Percentiles rank a stretch among this genome's conserved stretches.
These are phyloP conservation scores for Tetrahymena malaccensis DNA, from an alignment of 73 alveolate species.

Conservation along the genomic window DNA sequence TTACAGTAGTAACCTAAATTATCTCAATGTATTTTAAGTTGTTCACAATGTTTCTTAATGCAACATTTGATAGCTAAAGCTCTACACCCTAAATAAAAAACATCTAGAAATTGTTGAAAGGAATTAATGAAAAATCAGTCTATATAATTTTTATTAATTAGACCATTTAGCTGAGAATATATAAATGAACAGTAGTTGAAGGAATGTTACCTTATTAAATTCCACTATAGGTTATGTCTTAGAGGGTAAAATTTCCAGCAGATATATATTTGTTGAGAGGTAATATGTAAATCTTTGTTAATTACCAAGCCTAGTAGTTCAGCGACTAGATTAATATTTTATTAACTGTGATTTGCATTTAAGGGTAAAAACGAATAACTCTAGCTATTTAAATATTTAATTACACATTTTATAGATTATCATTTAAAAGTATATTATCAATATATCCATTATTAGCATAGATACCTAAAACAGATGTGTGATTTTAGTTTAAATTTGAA, in stretches of 20 bases:
- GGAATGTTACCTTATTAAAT: not conserved
- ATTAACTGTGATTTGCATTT: not conserved
- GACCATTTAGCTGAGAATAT: not conserved
- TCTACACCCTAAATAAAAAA: not conserved
- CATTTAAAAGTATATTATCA: not conserved
- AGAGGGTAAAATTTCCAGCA: not conserved
- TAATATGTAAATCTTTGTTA: not conserved
- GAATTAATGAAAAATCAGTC: not conserved
- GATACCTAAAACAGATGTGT: not conserved
- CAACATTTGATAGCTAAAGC: not conserved
- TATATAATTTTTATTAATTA: not conserved
- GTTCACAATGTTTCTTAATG: not conserved
- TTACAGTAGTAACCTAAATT: not conserved
- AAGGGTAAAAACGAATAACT: not conserved
- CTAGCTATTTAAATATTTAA: not conserved
- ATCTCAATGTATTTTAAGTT: not conserved
- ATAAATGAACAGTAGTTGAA: not conserved
- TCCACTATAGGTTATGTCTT: not conserved
- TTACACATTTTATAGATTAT: too few relatives aligned
- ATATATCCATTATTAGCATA: not conserved
- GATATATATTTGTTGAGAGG: not conserved
- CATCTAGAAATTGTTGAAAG: not conserved
- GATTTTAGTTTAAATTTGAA: not conserved
- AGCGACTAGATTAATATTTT: not conserved
- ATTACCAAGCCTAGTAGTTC: not conserved